Conservation (phyloP, 2,329 filamentous ascomycete species). For the Fusarium odoratissimum region DNA sequence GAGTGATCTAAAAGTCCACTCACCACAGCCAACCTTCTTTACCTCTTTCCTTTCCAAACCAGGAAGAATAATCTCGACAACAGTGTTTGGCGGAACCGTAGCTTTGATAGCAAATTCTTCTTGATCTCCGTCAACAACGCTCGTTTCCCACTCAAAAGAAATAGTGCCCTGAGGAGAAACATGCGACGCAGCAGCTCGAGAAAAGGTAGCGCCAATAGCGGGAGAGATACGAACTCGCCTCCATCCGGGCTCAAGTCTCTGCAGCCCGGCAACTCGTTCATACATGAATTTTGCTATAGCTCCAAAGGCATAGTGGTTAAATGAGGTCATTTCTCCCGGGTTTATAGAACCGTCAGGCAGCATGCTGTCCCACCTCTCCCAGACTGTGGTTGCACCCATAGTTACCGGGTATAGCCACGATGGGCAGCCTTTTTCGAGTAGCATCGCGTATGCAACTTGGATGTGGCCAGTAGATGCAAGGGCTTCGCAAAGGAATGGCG, state of each 20-base stretch:
- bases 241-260: conserved; percentile 33
- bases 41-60: not conserved
- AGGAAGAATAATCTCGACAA: not conserved
- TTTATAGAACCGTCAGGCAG: conserved; percentile 57
- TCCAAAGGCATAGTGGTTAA: conserved; percentile 62
- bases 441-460: conserved; percentile 48
- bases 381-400: conserved; percentile 60
- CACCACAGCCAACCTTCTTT: not conserved
- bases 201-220: conserved; percentile 2
- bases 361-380: conserved; percentile 63
- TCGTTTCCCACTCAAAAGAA: not conserved
- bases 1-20: conserved; percentile 3
- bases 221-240: conserved; percentile 6
- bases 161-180: conserved; percentile 11
- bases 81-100: not conserved
- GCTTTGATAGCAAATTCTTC: not conserved
- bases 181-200: conserved; percentile 7
- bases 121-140: not conserved
- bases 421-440: conserved; percentile 56
- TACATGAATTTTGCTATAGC: conserved; percentile 51
- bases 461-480: not conserved
- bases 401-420: conserved; percentile 61
- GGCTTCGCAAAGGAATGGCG: conserved; percentile 24
- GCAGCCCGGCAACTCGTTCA: conserved; percentile 32
- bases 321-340: conserved; percentile 60